Conservation (phyloP, 2,329 filamentous ascomycete species). For the Colletotrichum paranaense region DNA sequence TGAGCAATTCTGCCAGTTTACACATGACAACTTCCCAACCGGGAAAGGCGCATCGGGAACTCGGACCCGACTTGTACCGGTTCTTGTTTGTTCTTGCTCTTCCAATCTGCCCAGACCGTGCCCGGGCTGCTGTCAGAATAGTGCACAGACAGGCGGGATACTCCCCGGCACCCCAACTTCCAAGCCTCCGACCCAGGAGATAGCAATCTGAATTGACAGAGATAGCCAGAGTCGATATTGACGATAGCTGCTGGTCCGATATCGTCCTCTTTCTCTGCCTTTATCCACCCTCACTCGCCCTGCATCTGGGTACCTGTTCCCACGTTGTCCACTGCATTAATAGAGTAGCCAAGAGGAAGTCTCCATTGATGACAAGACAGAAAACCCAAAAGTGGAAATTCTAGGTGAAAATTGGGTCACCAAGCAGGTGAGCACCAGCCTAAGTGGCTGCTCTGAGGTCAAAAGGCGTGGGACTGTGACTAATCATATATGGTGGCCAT, state of each 20-base stretch:
- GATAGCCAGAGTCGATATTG: neutral
- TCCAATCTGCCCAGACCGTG: neutral
- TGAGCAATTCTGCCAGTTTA: neutral
- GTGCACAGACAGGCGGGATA: constrained; percentile 24
- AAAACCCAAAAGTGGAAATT: constrained; percentile 19
- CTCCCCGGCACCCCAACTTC: neutral
- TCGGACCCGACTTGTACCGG: neutral
- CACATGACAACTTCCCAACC: constrained; percentile 26
- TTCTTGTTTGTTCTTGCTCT: neutral
- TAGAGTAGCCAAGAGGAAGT: constrained; percentile 8
- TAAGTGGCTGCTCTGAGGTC: neutral
- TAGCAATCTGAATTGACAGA: constrained; percentile 1
- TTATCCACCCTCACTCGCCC: constrained; percentile 8
- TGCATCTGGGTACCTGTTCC: constrained; percentile 21
- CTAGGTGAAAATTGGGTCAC: constrained; percentile 11
- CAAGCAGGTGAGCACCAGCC: neutral
- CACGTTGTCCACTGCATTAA: constrained; percentile 17
- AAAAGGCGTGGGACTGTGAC: constrained; percentile 13
- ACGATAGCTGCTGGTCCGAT: constrained; percentile 22
- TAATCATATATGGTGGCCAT: constrained; percentile 10
- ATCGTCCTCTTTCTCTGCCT: constrained; percentile 12
- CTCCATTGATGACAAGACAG: constrained; percentile 21
- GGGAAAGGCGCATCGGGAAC: neutral
- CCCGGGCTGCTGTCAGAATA: neutral
- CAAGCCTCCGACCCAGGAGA: neutral